Evolutionary conservation across 106 monocot genomes (phyloP), one percentile per base, ranked within the genome.

Genomic region (Ottelia alismoides): DNA sequence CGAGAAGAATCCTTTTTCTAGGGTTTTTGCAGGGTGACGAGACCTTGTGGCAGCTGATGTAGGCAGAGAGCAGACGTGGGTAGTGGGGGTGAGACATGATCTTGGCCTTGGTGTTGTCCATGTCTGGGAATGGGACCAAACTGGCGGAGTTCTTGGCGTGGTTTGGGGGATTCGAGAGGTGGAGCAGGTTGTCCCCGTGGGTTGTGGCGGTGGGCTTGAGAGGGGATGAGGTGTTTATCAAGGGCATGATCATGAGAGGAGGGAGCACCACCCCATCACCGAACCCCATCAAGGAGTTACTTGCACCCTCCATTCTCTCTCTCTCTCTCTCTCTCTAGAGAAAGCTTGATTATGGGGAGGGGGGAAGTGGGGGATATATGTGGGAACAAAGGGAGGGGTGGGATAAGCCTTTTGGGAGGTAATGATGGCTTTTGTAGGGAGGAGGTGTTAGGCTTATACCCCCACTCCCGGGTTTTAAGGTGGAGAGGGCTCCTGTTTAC

Each of bases 21-120:
- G 48, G 48, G 48, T 49, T 49, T 49, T 49, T 14, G 48, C 48
- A 11, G 48, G 16, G 48, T 53, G 2, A 7, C 40, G 30, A 40
- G 31, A 67, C 85, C 80, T 86, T 86, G 64, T 80, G 80, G 55
- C 80, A 86, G 65, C 62, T 77, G 51, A 77, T 47, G 67, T 80
- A 86, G 61, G 85, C 74, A 22, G 80, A 67, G 49, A 86, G 80
- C 48, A 86, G 77, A 28, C 73, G 63, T 11, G 85, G 71, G 68
- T 77, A 86, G 45, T 74, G 74, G 45, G 85, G 85, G 23, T 86
- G 85, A 5, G 80, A 74, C 68, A 86, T 73, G 85, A 86, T 86
- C 71, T 68, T 76, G 27, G 85, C 69, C 64, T 86, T 86, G 70
- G 77, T 64, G 52, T 52, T 30, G 27, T 32, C 50, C 2, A 16